These are phyloP conservation scores for Populus nigra DNA, from an alignment of 345 rosid species.

Conservation along the genomic window DNA sequence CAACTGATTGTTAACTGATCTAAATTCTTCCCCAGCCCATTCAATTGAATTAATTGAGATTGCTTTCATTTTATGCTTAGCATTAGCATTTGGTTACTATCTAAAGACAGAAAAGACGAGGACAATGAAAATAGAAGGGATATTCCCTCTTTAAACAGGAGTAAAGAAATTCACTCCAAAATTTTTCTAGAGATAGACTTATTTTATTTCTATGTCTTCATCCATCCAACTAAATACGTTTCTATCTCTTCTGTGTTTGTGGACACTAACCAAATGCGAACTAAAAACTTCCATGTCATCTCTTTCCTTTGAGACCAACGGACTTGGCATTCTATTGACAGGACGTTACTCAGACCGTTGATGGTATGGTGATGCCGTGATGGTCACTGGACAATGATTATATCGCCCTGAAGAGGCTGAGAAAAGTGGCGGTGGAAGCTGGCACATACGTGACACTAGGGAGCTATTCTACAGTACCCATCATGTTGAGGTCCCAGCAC, in stretches of 20 bases:
- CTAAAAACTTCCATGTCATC: neutral
- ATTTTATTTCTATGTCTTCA: too few relatives aligned
- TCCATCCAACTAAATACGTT: too few relatives aligned
- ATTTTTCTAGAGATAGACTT: too few relatives aligned
- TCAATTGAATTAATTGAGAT: neutral
- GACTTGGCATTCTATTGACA: slow-evolving; percentile 26
- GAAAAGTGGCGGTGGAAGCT: slow-evolving; percentile 84
- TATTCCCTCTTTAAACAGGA: too few relatives aligned
- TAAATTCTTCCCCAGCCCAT: neutral
- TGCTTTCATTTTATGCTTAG: neutral
- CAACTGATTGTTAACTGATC: neutral
- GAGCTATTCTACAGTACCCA: slow-evolving; percentile 93
- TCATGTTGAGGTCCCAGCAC: slow-evolving; percentile 82
- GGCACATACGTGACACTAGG: slow-evolving; percentile 77
- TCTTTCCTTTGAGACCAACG: neutral
- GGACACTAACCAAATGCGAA: too few relatives aligned
- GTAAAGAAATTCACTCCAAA: too few relatives aligned
- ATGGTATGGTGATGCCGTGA: slow-evolving; percentile 49
- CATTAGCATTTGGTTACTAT: neutral
- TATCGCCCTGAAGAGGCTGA: slow-evolving; percentile 97
- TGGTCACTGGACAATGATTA: slow-evolving; percentile 90
- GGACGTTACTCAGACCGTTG: slow-evolving; percentile 68
- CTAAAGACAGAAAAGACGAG: too few relatives aligned
- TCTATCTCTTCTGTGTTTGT: too few relatives aligned
- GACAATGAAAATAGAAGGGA: too few relatives aligned